Evolutionary conservation across 495 filamentous ascomycete genomes (phyloP).

Genomic region (Talaromyces wortmannii): DNA sequence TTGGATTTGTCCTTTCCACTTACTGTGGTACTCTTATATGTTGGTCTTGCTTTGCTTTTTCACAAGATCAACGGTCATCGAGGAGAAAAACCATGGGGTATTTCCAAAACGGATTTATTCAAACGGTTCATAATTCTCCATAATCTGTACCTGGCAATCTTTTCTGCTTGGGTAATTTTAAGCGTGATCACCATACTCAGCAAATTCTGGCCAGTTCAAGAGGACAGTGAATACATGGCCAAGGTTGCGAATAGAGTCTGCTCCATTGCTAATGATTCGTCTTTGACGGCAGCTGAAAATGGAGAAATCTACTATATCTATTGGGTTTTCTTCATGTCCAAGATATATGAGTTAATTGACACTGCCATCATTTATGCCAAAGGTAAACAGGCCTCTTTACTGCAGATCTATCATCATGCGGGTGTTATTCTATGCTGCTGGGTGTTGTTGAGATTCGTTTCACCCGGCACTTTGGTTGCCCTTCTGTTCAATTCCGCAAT

Average conservation of each 20-base stretch:
- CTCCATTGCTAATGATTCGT: too few species aligned
- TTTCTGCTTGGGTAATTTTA: not conserved
- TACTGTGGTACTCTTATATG: not conserved
- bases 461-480: conserved; percentile 49
- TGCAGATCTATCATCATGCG: conserved; percentile 86
- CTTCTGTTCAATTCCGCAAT: conserved; percentile 74
- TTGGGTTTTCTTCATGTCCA: conserved; percentile 88
- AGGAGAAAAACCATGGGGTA: not conserved
- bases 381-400: conserved; percentile 69
- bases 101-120: not conserved
- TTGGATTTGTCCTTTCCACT: not conserved
- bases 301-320: conserved; percentile 19
- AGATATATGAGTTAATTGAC: conserved; percentile 88
- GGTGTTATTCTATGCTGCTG: conserved; percentile 70
- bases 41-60: not conserved
- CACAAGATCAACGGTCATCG: not conserved
- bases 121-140: not conserved
- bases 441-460: not conserved
- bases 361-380: conserved; percentile 79
- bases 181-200: not conserved
- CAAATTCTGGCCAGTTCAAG: not conserved
- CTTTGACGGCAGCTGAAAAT: not conserved
- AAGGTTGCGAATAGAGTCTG: not conserved
- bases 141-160: not conserved
- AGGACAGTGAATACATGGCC: not conserved